Evolutionary conservation across 108 stramenopile genomes (phyloP), one percentile per base, ranked within the genome.

Genomic region (Nitzschia sp.): DNA sequence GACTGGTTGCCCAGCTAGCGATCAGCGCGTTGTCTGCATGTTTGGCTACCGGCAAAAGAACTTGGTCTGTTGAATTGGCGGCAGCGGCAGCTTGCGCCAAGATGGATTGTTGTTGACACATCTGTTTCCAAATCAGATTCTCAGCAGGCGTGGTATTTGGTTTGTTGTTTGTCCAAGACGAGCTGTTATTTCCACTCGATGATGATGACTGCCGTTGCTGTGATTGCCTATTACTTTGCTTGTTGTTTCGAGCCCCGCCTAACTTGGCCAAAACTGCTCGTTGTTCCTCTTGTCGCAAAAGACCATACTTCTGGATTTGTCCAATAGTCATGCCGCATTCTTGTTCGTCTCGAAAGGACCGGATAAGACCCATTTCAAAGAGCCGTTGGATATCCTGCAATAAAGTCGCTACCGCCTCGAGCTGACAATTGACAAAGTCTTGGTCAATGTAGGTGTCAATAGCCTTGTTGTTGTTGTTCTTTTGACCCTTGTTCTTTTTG

Each of bases 261-360:
- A 91, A 59, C 28, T 79, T 70, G 35, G 55, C 51, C 11, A 94
- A 57, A 8, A 94, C 72, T 23, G 63, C 54, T 24, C 67, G 68
- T 25, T 85, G 76, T 48, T 91, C 88, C 8, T 87, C 83, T 13
- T 78, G 75, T 53, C 72, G 80, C 18, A 94, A 78, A 26, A 90
- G 29, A 29, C 81, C 73, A 61, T 46, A 55, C 4, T 63, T 70
- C 1, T 56, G 34, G 18, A 74, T 70, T 38, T 80, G 54, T 11
- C 90, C 93, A 15, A 79, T 79, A 38, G 86, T 77, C 13, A 64
- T 68, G 30, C 90, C 93, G 75, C 93, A 94, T 70, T 94, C 93
- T 68, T 86, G 81, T 79, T 94, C 93, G 21, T 63, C 70, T 2
- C 73, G 48, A 55, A 94, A 94, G 1, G 85, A 68, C 1, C 90